phyloP scores from a whole-genome alignment of 2,329 filamentous ascomycete genomes.

The Cladosporium sp. region DNA sequence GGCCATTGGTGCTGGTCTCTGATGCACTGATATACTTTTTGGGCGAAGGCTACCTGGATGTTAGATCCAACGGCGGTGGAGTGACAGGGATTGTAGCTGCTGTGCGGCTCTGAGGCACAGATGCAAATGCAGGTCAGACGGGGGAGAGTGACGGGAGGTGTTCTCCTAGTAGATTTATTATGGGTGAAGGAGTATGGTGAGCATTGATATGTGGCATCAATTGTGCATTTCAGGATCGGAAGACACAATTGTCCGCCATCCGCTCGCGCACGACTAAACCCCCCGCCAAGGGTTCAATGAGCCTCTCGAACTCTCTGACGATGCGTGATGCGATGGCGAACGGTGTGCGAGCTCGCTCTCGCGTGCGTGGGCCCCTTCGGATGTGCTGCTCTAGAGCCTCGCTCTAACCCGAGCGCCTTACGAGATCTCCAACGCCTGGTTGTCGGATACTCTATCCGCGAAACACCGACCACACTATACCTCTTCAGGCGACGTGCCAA shows the following conservation, averaged over 20 bases:
- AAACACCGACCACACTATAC: neutral
- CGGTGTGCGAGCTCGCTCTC: neutral
- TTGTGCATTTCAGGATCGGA: neutral
- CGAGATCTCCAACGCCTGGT: neutral
- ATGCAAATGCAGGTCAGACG: neutral
- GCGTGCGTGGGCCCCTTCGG: neutral
- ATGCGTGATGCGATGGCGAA: neutral
- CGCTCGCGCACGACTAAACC: neutral
- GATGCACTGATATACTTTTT: conserved; percentile 10
- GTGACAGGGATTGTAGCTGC: neutral
- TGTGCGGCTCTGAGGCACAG: neutral
- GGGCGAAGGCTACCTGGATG: neutral
- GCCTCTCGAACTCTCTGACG: conserved; percentile 1
- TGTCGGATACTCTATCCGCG: no score
- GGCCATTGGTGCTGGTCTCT: neutral
- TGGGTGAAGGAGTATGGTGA: neutral
- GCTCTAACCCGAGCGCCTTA: neutral
- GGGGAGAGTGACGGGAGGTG: neutral
- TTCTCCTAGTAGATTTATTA: neutral
- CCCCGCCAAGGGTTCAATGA: neutral
- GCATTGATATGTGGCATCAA: neutral
- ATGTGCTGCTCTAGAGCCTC: neutral
- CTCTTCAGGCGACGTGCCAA: neutral
- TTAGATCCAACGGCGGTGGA: conserved; percentile 6
- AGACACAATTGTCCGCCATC: neutral